Percentiles rank a stretch among this genome's conserved stretches.
Evolutionary conservation across 345 rosid species (phyloP).

Genomic region (Combretum micranthum): DNA sequence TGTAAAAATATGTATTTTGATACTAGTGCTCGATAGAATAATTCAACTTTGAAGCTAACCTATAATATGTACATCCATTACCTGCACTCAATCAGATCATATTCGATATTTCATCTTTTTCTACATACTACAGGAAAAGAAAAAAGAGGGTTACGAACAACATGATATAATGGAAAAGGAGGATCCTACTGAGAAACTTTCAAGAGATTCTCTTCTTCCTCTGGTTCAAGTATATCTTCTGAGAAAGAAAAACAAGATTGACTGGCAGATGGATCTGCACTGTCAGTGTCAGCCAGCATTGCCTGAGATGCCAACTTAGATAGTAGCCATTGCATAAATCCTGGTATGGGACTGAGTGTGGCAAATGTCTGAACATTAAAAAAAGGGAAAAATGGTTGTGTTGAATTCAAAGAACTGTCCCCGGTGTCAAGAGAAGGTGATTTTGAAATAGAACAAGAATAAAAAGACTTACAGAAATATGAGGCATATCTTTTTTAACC

Average conservation of each 20-base stretch:
- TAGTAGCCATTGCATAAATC: constrained; percentile 79
- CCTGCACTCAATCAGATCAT: too few relatives aligned
- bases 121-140: neutral
- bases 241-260: constrained; percentile 44
- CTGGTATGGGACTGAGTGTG: constrained; percentile 92
- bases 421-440: neutral
- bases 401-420: constrained; percentile 5
- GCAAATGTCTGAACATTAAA: constrained; percentile 56
- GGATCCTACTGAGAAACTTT: constrained; percentile 42
- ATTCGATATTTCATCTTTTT: too few relatives aligned
- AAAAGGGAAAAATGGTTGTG: constrained; percentile 9
- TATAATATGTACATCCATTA: too few relatives aligned
- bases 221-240: constrained; percentile 71
- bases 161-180: neutral
- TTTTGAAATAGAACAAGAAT: neutral
- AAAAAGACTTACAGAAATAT: constrained; percentile 61
- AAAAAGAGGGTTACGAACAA: neutral
- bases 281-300: constrained; percentile 43
- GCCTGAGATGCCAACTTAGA: constrained; percentile 81
- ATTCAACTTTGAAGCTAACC: too few relatives aligned
- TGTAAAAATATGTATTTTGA: too few relatives aligned
- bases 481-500: constrained; percentile 88
- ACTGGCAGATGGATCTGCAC: constrained; percentile 22
- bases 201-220: constrained; percentile 75
- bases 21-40: too few relatives aligned